phyloP scores from a whole-genome alignment of 1,139 yeast species.

The Candida sanyaensis region DNA sequence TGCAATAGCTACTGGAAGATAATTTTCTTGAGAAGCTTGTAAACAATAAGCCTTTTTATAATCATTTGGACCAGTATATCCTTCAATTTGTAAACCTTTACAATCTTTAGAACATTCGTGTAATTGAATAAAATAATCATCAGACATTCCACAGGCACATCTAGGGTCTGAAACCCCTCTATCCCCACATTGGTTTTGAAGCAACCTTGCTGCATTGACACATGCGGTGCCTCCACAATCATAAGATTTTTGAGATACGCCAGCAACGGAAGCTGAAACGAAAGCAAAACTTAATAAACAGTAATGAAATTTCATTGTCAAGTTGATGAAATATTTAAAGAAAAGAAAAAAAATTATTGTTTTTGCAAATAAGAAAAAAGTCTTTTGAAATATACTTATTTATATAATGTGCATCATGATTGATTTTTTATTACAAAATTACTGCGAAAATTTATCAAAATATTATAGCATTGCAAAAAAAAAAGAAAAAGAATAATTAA shows the following conservation, averaged over 20 bases:
- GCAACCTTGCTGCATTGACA: neutral
- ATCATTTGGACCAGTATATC: slow-evolving; percentile 3
- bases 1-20: neutral
- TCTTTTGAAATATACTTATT: neutral
- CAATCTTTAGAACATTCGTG: slow-evolving; percentile 3
- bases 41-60: slow-evolving; percentile 2
- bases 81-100: slow-evolving; percentile 3
- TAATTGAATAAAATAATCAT: neutral
- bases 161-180: neutral
- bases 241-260: neutral
- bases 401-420: neutral
- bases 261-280: neutral
- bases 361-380: too few species aligned
- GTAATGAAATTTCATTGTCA: neutral
- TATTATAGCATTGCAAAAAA: neutral
- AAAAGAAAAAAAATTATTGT: neutral
- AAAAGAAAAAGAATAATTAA: neutral
- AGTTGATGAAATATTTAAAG: neutral
- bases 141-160: slow-evolving; percentile 4
- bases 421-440: too few species aligned
- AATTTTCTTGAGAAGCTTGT: neutral
- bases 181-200: slow-evolving; percentile 1
- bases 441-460: neutral
- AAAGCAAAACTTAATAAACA: slow-evolving; percentile 1
- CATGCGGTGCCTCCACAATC: slow-evolving; percentile 2